phyloP scores from a whole-genome alignment of 2,329 filamentous ascomycete genomes.

The Hirsutella minnesotensis region DNA sequence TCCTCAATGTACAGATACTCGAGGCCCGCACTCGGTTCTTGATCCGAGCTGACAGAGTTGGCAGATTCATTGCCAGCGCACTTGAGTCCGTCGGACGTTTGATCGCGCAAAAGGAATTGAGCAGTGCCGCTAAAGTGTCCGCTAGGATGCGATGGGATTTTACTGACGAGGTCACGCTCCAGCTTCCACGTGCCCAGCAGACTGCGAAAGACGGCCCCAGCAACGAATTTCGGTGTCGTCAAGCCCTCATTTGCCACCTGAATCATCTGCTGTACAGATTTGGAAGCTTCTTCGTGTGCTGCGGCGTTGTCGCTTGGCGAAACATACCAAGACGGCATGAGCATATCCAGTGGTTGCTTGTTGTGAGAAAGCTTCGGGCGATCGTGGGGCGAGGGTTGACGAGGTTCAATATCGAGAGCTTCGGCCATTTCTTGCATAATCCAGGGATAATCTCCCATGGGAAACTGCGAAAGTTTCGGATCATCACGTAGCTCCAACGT shows the following conservation, averaged over 20 bases:
- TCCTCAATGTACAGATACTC: conserved; percentile 62
- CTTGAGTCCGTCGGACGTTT: conserved; percentile 40
- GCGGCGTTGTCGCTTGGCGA: conserved; percentile 22
- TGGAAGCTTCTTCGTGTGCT: conserved; percentile 24
- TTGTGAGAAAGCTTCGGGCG: conserved; percentile 25
- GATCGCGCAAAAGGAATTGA: conserved; percentile 48
- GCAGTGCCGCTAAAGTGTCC: conserved; percentile 55
- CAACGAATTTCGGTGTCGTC: conserved; percentile 38
- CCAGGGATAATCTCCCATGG: conserved; percentile 72
- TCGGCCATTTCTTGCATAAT: conserved; percentile 60
- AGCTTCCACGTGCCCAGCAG: conserved; percentile 61
- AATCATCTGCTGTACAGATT: conserved; percentile 34
- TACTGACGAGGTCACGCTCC: conserved; percentile 42
- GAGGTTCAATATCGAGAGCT: conserved; percentile 39
- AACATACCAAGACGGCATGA: conserved; percentile 45
- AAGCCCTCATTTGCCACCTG: conserved; percentile 28
- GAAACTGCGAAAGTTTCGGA: conserved; percentile 54
- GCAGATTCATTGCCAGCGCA: conserved; percentile 11
- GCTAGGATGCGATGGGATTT: conserved; percentile 45
- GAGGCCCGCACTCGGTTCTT: conserved; percentile 16
- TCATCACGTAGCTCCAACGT: conserved; percentile 40
- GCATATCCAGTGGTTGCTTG: conserved; percentile 34
- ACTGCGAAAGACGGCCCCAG: conserved; percentile 56
- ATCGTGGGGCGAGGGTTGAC: conserved; percentile 16
- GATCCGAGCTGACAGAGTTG: conserved; percentile 13